Percentiles rank a stretch among this genome's conserved stretches.
These are phyloP conservation scores for Epichloe sibirici DNA, from an alignment of 2,329 filamentous ascomycete genomes.

Conservation along the genomic window DNA sequence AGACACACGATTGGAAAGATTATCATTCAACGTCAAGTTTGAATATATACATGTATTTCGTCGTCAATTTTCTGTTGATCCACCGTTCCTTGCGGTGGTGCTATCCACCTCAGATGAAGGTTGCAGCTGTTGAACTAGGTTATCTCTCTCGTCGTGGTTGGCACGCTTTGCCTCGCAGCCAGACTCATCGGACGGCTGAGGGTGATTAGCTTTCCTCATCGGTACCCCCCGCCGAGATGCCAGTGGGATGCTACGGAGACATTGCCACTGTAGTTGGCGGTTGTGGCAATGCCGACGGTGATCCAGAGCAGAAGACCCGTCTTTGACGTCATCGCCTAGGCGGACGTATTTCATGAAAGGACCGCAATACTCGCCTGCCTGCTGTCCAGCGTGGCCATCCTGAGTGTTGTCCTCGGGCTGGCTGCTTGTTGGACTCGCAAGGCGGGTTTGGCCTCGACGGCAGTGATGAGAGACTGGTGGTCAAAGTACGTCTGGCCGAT, in stretches of 20 bases:
- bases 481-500: constrained; percentile 51
- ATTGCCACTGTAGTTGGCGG: constrained; percentile 4
- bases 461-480: constrained; percentile 30
- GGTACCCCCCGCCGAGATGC: constrained; percentile 1
- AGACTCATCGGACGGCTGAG: neutral
- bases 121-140: neutral
- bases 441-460: constrained; percentile 36
- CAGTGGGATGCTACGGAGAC: constrained; percentile 4
- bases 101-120: neutral
- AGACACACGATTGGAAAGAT: no score
- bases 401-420: constrained; percentile 27
- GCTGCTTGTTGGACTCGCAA: constrained; percentile 31
- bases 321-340: constrained; percentile 37
- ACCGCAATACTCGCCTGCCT: constrained; percentile 35
- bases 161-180: neutral
- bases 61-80: neutral
- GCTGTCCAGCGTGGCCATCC: constrained; percentile 33
- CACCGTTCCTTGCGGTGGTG: no score
- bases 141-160: neutral
- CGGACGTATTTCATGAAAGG: constrained; percentile 46
- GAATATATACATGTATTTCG: neutral
- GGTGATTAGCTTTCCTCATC: neutral
- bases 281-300: constrained; percentile 33
- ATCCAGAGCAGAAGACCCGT: constrained; percentile 45
- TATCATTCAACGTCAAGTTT: neutral